Evolutionary conservation across 768 basidiomycete genomes (phyloP).

Genomic region (Termitomyces sp.): DNA sequence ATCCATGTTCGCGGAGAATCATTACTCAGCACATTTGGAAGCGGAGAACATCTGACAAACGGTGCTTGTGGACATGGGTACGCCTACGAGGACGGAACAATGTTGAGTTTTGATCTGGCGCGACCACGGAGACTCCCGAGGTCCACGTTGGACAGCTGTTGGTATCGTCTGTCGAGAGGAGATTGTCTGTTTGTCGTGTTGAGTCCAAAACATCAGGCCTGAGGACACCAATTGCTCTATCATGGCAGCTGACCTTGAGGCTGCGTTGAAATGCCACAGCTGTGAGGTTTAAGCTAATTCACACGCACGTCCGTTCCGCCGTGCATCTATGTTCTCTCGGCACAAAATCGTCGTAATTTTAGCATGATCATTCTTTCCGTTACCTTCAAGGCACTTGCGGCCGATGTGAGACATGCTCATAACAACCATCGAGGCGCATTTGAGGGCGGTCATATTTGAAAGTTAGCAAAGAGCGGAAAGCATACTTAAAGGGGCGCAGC

Average conservation of each 20-base stretch:
- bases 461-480: background rate
- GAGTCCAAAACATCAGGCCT: background rate
- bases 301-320: slow-evolving; percentile 1
- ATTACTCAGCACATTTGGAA: slow-evolving; percentile 8
- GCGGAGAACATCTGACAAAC: slow-evolving; percentile 5
- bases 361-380: background rate
- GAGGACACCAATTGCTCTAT: background rate
- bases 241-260: background rate
- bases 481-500: slow-evolving; percentile 1
- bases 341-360: background rate
- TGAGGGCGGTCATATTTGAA: background rate
- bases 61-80: background rate
- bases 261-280: background rate
- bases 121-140: slow-evolving; percentile 11
- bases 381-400: background rate
- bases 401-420: background rate
- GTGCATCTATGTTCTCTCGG: background rate
- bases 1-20: slow-evolving; percentile 7
- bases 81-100: slow-evolving; percentile 13
- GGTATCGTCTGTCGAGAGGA: background rate
- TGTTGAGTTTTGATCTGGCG: background rate
- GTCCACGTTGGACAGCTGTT: slow-evolving; percentile 1
- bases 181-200: background rate
- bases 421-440: background rate
- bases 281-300: background rate